Percentiles rank a stretch among this genome's conserved stretches.
Conservation (phyloP, 1,284 basidiomycete genomes). For the Hemileia vastatrix region DNA sequence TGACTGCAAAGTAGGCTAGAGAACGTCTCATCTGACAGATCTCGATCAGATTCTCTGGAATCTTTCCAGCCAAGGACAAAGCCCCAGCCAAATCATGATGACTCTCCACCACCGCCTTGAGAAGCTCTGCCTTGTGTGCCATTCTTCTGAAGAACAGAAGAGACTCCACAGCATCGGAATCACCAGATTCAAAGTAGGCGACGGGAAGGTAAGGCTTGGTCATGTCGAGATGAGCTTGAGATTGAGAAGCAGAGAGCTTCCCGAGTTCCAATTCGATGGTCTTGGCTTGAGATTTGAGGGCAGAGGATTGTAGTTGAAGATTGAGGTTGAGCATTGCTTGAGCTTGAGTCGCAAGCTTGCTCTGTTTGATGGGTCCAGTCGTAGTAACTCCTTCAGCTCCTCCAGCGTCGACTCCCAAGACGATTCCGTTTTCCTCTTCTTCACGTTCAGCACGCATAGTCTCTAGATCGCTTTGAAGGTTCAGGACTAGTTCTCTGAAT, state of each 20-base stretch:
- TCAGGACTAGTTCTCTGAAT: constrained; percentile 77
- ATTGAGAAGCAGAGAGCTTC: constrained; percentile 70
- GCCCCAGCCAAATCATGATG: constrained; percentile 32
- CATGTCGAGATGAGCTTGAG: constrained; percentile 42
- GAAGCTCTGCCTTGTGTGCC: constrained; percentile 69
- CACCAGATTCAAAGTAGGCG: constrained; percentile 62
- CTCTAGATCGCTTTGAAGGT: constrained; percentile 80
- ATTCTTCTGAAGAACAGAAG: constrained; percentile 84
- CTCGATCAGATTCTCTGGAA: constrained; percentile 34
- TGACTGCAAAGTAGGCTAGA: constrained; percentile 37
- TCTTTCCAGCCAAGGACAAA: constrained; percentile 25
- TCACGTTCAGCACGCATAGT: constrained; percentile 62
- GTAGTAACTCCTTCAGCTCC: constrained; percentile 59
- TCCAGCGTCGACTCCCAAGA: constrained; percentile 14
- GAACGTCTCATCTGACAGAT: constrained; percentile 38
- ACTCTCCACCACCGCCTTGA: constrained; percentile 68
- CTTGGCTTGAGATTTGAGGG: constrained; percentile 76
- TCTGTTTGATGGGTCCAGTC: background rate
- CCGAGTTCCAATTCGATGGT: constrained; percentile 76
- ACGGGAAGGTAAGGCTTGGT: constrained; percentile 70
- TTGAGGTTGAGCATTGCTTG: constrained; percentile 80
- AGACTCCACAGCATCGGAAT: constrained; percentile 73
- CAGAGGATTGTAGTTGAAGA: constrained; percentile 77
- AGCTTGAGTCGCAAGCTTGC: constrained; percentile 57
- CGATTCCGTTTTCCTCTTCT: constrained; percentile 57